Percentiles rank a stretch among this genome's conserved stretches.
Evolutionary conservation across 1,139 yeast genomes (phyloP).

Genomic region (Petasospora rhodanensis): DNA sequence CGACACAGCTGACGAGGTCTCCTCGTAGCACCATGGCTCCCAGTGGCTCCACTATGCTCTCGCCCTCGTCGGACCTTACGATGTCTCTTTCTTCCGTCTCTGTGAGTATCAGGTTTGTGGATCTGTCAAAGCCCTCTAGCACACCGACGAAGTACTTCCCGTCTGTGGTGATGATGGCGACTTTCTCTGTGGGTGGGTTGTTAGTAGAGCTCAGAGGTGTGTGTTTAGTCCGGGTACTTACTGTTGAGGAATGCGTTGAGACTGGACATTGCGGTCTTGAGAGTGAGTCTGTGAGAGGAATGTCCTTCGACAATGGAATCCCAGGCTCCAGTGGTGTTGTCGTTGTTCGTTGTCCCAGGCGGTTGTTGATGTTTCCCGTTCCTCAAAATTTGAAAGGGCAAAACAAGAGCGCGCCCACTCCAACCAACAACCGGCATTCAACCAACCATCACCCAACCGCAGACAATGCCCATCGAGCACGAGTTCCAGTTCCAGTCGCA

Average conservation of each 20-base stretch:
- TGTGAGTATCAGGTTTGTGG: slow-evolving; percentile 67
- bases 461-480: slow-evolving; percentile 8
- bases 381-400: no score
- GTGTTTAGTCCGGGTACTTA: slow-evolving; percentile 10
- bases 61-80: slow-evolving; percentile 30
- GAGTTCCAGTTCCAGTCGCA: slow-evolving; percentile 11
- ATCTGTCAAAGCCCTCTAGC: slow-evolving; percentile 77
- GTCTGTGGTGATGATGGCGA: slow-evolving; percentile 77
- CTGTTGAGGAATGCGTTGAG: slow-evolving; percentile 23
- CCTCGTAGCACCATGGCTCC: slow-evolving; percentile 78
- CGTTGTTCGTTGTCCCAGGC: no score
- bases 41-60: slow-evolving; percentile 48
- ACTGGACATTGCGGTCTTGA: slow-evolving; percentile 17
- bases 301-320: neutral
- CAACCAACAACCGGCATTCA: neutral
- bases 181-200: slow-evolving; percentile 28
- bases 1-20: slow-evolving; percentile 74
- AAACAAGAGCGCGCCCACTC: no score
- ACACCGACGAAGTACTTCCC: slow-evolving; percentile 67
- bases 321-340: no score
- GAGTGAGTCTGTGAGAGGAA: neutral
- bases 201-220: slow-evolving; percentile 12
- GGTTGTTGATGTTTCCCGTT: no score
- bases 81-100: slow-evolving; percentile 51
- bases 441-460: neutral